Percentiles rank a stretch among this genome's conserved stretches.
Evolutionary conservation across 176 grass and related monocot genomes (phyloP).

Genomic region (Aegilops umbellulata): DNA sequence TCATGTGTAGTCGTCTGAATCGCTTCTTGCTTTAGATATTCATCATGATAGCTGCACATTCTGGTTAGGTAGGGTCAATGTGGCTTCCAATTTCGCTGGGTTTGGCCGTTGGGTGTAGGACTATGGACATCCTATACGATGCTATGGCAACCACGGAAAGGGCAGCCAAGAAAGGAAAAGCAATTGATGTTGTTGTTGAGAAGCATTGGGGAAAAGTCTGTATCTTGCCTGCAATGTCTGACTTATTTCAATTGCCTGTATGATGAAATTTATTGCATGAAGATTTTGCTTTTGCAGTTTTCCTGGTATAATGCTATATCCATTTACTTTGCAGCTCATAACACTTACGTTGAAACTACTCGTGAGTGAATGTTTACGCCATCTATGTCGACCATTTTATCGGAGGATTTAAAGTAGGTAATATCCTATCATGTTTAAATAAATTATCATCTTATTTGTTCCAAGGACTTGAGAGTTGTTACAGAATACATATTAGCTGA

Average conservation of each 20-base stretch:
- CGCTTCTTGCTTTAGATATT: too few relatives aligned
- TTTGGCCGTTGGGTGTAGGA: too few relatives aligned
- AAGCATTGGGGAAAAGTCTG: slow-evolving; percentile 81
- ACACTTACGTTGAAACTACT: slow-evolving; percentile 90
- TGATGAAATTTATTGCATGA: neutral
- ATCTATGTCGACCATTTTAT: slow-evolving; percentile 75
- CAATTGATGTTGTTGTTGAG: slow-evolving; percentile 78
- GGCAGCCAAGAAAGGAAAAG: slow-evolving; percentile 93
- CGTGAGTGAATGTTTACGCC: slow-evolving; percentile 85
- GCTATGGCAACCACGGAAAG: neutral
- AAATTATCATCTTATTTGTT: neutral
- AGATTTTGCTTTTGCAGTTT: neutral
- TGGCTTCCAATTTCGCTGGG: too few relatives aligned
- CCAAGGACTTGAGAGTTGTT: neutral
- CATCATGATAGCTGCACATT: too few relatives aligned
- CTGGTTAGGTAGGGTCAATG: too few relatives aligned
- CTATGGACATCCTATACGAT: too few relatives aligned
- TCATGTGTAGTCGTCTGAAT: too few relatives aligned
- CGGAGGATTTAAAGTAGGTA: slow-evolving; percentile 99
- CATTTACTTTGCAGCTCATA: slow-evolving; percentile 59
- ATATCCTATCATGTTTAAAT: slow-evolving; percentile 55
- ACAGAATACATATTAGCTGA: slow-evolving; percentile 8
- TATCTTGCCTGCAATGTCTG: slow-evolving; percentile 48
- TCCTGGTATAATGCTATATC: neutral
- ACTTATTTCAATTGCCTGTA: neutral